Percentiles rank a stretch among this genome's conserved stretches.
Conservation (phyloP, 2,329 filamentous ascomycete species). For the Apiospora hydei region DNA sequence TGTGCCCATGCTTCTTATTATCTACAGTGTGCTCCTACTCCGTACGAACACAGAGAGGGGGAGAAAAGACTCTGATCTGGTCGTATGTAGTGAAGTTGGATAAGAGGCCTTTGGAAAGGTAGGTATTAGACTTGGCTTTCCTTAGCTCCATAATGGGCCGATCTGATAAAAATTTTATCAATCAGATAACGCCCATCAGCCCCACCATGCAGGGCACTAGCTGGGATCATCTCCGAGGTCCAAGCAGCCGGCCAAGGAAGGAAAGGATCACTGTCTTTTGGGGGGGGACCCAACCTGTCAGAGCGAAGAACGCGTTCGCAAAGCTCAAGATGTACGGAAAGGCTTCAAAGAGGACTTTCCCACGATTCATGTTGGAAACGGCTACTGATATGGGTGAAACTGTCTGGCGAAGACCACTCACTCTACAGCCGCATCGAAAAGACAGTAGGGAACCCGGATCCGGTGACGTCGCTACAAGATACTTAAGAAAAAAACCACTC, state of each 20-base stretch:
- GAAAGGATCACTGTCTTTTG: background rate
- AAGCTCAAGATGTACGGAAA: background rate
- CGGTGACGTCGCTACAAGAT: background rate
- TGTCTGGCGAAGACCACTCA: background rate
- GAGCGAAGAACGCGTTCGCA: background rate
- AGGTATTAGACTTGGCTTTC: background rate
- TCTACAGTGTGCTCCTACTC: background rate
- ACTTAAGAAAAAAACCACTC: background rate
- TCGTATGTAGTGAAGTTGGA: background rate
- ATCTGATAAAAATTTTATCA: constrained; percentile 21
- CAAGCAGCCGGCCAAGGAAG: background rate
- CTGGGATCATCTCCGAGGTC: constrained; percentile 18
- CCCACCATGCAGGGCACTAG: background rate
- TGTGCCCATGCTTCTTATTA: background rate
- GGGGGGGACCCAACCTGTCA: background rate
- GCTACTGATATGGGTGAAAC: background rate
- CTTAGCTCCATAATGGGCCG: constrained; percentile 11
- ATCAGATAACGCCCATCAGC: constrained; percentile 18
- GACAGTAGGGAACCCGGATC: background rate
- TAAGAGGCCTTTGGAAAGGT: background rate
- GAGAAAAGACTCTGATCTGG: background rate
- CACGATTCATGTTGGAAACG: background rate
- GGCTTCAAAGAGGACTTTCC: background rate
- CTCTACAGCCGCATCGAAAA: background rate
- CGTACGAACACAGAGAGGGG: background rate